A percentile compares a stretch with the other conserved stretches of the same genome.
Evolutionary conservation across 208 protist genomes (phyloP).

Genomic region (Angomonas desouzai): DNA sequence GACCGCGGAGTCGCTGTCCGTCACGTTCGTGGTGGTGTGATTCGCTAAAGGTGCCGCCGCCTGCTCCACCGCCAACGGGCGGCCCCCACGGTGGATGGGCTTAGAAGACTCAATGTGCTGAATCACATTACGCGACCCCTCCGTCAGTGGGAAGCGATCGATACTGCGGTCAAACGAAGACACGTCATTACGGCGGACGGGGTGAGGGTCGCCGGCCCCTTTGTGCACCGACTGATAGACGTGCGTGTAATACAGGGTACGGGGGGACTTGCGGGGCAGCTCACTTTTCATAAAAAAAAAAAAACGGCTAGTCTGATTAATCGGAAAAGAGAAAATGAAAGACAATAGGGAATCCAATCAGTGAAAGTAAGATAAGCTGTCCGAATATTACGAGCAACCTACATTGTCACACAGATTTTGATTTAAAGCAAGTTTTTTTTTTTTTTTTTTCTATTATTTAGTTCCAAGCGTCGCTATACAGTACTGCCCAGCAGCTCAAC

Average conservation of each 20-base stretch:
- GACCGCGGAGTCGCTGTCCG: not conserved
- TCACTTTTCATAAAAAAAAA: slow-evolving; percentile 1
- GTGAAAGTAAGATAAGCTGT: too few relatives aligned
- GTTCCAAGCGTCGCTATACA: too few relatives aligned
- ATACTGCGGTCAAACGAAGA: not conserved
- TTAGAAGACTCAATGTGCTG: not conserved
- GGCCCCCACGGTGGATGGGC: not conserved
- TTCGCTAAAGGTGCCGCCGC: not conserved
- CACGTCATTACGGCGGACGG: not conserved
- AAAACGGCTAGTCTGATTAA: not conserved
- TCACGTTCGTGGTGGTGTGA: not conserved
- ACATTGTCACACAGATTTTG: too few relatives aligned
- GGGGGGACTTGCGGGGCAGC: not conserved
- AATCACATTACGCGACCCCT: not conserved
- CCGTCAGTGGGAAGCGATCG: not conserved
- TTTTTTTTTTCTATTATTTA: too few relatives aligned
- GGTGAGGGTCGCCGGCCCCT: not conserved
- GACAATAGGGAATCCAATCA: too few relatives aligned
- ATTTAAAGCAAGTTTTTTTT: too few relatives aligned
- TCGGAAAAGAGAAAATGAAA: not conserved
- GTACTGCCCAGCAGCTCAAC: too few relatives aligned
- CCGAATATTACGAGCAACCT: too few relatives aligned
- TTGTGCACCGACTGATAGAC: not conserved
- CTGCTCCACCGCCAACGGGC: not conserved
- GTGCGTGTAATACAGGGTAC: not conserved